phyloP scores from a whole-genome alignment of 306 rosid genomes.

The Prunus fruticosa region DNA sequence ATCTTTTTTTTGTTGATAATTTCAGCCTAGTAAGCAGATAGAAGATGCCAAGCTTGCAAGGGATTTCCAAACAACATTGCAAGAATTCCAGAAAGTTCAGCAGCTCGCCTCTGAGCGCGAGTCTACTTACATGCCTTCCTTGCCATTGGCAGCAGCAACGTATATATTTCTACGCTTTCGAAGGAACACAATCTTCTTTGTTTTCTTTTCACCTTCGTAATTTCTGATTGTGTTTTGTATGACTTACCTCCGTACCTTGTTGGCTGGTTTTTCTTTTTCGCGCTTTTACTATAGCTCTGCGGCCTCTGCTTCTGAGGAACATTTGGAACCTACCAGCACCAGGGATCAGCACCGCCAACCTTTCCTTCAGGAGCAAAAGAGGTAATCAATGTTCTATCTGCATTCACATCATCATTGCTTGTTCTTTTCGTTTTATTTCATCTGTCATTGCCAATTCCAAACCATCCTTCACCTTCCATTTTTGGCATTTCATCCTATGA shows the following conservation, averaged over 20 bases:
- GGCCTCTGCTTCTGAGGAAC: conserved; percentile 7
- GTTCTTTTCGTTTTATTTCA: neutral
- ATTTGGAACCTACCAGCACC: conserved; percentile 24
- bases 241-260: neutral
- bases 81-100: conserved; percentile 74
- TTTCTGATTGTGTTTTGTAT: neutral
- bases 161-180: neutral
- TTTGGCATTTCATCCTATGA: neutral
- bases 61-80: conserved; percentile 73
- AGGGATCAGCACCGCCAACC: conserved; percentile 55
- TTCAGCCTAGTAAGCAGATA: conserved; percentile 54
- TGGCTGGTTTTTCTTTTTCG: neutral
- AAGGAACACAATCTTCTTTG: neutral
- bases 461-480: neutral
- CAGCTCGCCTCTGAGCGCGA: conserved; percentile 80
- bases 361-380: conserved; percentile 50
- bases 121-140: conserved; percentile 51
- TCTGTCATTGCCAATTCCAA: neutral
- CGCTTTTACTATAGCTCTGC: conserved; percentile 1
- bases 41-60: conserved; percentile 79
- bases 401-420: neutral
- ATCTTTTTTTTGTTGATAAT: neutral
- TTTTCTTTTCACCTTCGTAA: neutral
- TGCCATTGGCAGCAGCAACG: conserved; percentile 16
- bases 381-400: conserved; percentile 29